phyloP scores from a whole-genome alignment of 768 basidiomycete species.

The Boletus rufocinnamomeus region DNA sequence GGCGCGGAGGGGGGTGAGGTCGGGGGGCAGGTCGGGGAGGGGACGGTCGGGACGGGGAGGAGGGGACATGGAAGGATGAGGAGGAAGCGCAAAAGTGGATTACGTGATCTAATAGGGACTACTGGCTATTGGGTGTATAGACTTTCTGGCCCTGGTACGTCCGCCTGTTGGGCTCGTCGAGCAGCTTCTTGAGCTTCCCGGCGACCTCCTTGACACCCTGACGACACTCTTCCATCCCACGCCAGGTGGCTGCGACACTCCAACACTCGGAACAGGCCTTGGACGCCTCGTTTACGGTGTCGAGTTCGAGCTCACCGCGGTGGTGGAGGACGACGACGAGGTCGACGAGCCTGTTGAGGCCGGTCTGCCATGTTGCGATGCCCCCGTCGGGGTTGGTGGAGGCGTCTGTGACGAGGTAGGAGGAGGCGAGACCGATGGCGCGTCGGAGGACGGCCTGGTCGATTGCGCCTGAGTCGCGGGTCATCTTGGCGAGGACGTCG shows the following conservation, averaged over 20 bases:
- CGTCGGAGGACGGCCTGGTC: slow-evolving; percentile 65
- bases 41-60: slow-evolving; percentile 14
- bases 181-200: slow-evolving; percentile 54
- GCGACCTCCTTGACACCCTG: slow-evolving; percentile 64
- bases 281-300: slow-evolving; percentile 66
- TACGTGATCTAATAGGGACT: slow-evolving; percentile 12
- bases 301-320: slow-evolving; percentile 69
- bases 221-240: slow-evolving; percentile 62
- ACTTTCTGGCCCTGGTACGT: slow-evolving; percentile 37
- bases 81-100: neutral
- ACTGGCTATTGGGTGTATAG: slow-evolving; percentile 31
- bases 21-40: neutral
- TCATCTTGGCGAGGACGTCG: slow-evolving; percentile 53
- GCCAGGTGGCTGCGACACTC: slow-evolving; percentile 69
- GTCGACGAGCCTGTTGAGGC: slow-evolving; percentile 71
- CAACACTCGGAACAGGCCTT: slow-evolving; percentile 77
- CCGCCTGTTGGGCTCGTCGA: slow-evolving; percentile 37
- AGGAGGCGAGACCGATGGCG: slow-evolving; percentile 69
- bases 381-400: slow-evolving; percentile 62
- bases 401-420: slow-evolving; percentile 76
- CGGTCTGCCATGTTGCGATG: slow-evolving; percentile 60
- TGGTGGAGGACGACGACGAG: slow-evolving; percentile 70
- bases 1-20: slow-evolving; percentile 83
- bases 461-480: slow-evolving; percentile 45
- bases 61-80: neutral